Base-by-base conservation (phyloP, 129 eudicot genomes). In the Tagetes patula region DNA sequence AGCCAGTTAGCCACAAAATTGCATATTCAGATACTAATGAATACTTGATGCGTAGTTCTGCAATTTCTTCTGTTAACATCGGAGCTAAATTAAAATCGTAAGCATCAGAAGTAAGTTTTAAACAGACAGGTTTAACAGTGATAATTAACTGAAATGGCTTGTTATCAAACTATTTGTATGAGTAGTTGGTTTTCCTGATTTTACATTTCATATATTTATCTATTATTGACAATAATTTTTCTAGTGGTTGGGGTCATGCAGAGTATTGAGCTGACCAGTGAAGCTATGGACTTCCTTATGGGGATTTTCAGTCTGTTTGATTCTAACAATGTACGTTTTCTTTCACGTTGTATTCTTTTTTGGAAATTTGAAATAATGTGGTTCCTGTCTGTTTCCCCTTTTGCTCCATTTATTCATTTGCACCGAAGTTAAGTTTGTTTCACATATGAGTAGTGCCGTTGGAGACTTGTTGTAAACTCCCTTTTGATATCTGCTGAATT, bases 221-320 rank as follows among this genome's bases (percentile, higher is more conserved):
- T 38, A 43, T 30, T 52, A 67, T 27, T 75, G 36, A 20, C 32
- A 47, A 48, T 45, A 76, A 58, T 33, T 31, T 67, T 60, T 45
- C 27, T 53, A 76, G 20, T 50, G 48, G 32, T 43, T 70, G 63
- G 54, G 42, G 77, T 60, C 64, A 61, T 84, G 80, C 87, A 90
- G 98, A 90, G 96, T 84, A 68, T 90, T 74, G 97, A 94, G 84
- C 63, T 94, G 85, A 86, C 96, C 33, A 83, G 88, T 76, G 96
- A 90, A 76, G 97, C 97, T 52, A 58, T 84, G 80, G 98, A 94
- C 81, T 90, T 82, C 71, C 75, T 94, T 68, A 90, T 83, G 80
- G 93, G 96, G 73, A 74, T 94, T 68, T 94, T 87, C 87, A 83
- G 86, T 79, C 74, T 83, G 66, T 90, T 84, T 40, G 98, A 90